Percentiles rank a stretch among this genome's conserved stretches.
Evolutionary conservation across 2,329 filamentous ascomycete species (phyloP).

Genomic region (Fonsecaea monophora): DNA sequence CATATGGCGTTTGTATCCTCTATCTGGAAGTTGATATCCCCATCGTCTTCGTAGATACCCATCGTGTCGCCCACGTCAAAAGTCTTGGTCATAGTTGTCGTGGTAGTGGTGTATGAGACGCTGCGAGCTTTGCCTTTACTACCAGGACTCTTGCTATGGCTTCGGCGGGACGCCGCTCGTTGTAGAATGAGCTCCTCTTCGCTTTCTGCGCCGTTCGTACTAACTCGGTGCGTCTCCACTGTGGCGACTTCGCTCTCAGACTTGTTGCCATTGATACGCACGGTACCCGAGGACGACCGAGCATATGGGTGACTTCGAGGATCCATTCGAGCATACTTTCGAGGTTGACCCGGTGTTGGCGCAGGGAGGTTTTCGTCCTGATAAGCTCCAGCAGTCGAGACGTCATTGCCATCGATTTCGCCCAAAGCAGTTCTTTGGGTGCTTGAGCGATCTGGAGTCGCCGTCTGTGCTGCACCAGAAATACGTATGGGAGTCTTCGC

Average conservation of each 20-base stretch:
- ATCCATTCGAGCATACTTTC: constrained; percentile 82
- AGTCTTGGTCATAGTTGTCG: constrained; percentile 39
- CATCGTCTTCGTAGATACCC: constrained; percentile 41
- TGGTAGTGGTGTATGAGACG: constrained; percentile 41
- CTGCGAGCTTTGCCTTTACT: constrained; percentile 42
- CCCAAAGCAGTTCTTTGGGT: constrained; percentile 79
- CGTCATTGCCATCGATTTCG: constrained; percentile 85
- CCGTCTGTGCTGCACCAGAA: constrained; percentile 71
- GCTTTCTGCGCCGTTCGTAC: constrained; percentile 67
- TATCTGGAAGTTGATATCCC: constrained; percentile 32
- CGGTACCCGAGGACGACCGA: constrained; percentile 59
- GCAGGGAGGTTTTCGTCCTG: constrained; percentile 92
- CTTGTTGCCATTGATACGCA: constrained; percentile 41
- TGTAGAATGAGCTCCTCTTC: constrained; percentile 85
- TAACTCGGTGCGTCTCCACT: constrained; percentile 63
- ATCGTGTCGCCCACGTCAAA: constrained; percentile 37
- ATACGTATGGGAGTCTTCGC: constrained; percentile 63
- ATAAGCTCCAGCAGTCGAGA: constrained; percentile 58
- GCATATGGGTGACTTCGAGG: constrained; percentile 75
- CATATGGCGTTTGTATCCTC: constrained; percentile 39
- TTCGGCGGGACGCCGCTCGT: constrained; percentile 67
- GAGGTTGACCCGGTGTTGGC: constrained; percentile 92
- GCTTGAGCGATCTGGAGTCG: constrained; percentile 72
- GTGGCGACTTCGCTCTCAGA: constrained; percentile 66
- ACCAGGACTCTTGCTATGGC: constrained; percentile 35